Conservation (phyloP, 495 filamentous ascomycete genomes). For the Neurospora cerealis region DNA sequence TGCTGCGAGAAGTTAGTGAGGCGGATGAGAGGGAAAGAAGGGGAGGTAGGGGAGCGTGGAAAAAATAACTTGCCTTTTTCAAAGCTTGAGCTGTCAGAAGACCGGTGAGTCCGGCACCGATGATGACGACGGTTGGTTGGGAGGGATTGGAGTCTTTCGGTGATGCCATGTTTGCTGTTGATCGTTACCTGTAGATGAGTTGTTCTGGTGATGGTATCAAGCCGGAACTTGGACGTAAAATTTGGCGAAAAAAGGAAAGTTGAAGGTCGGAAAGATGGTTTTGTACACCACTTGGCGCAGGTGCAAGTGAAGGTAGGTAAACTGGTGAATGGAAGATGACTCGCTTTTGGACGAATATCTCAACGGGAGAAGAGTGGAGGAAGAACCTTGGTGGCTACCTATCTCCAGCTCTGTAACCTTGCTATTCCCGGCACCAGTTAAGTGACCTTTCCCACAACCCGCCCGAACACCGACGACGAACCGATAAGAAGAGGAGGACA, state of each 20-base stretch:
- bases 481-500: background rate
- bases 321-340: background rate
- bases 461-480: background rate
- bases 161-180: background rate
- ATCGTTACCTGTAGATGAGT: background rate
- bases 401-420: background rate
- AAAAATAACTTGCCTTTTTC: constrained; percentile 22
- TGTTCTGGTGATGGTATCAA: background rate
- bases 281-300: background rate
- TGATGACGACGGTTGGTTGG: constrained; percentile 25
- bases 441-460: background rate
- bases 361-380: background rate
- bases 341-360: background rate
- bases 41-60: no score
- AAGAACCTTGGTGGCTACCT: background rate
- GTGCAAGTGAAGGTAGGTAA: background rate
- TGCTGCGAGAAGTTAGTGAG: constrained; percentile 22
- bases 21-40: background rate
- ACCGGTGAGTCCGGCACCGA: constrained; percentile 40
- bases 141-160: background rate
- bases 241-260: background rate
- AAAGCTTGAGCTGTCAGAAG: constrained; percentile 38
- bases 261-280: background rate
- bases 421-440: background rate
- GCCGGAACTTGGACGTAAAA: background rate